A percentile compares a stretch with the other conserved stretches of the same genome.
Conservation (phyloP, 352 stramenopile genomes). For the Globisporangium echinulatum region DNA sequence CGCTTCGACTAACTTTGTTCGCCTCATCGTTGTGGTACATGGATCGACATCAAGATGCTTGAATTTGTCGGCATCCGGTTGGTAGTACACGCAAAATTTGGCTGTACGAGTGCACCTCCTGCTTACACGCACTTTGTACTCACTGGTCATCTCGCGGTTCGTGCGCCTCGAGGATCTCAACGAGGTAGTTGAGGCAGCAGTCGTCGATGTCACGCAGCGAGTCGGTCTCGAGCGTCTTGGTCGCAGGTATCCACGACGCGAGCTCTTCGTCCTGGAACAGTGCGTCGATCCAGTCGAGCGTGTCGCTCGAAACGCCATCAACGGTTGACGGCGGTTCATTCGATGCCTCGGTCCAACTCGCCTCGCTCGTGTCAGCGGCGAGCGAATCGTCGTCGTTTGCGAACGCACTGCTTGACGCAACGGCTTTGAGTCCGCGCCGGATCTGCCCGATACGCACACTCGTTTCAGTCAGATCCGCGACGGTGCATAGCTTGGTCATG, state of each 20-base stretch:
- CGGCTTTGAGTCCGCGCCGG: neutral
- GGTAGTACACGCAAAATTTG: no score
- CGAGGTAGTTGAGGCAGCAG: neutral
- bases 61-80: no score
- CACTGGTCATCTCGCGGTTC: neutral
- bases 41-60: no score
- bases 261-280: conserved; percentile 1
- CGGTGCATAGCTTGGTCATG: conserved; percentile 17
- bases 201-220: neutral
- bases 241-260: neutral
- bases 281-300: neutral
- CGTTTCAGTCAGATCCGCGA: neutral
- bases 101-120: no score
- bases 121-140: no score
- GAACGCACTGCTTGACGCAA: neutral
- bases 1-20: no score
- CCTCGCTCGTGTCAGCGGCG: neutral
- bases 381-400: neutral
- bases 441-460: conserved; percentile 1
- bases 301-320: neutral
- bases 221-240: neutral
- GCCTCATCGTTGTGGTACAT: no score
- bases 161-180: neutral
- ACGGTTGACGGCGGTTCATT: neutral
- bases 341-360: neutral